A percentile compares a stretch with the other conserved stretches of the same genome.
Evolutionary conservation across 495 filamentous ascomycete genomes (phyloP).

Genomic region (Neurospora hispaniola): DNA sequence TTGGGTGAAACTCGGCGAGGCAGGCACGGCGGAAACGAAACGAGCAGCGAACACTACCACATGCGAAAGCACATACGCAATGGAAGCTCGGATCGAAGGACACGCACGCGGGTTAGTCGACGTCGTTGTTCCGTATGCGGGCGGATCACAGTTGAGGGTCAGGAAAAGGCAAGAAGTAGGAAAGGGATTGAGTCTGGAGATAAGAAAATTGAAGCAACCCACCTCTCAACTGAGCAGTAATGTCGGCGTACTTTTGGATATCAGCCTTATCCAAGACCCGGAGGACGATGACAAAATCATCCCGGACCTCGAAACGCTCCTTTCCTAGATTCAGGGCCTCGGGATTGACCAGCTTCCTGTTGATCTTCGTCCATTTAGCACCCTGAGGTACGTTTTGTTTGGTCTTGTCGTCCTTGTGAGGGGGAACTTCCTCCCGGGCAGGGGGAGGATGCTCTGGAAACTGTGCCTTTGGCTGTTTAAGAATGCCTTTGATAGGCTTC

Average conservation of each 20-base stretch:
- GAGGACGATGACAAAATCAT: conserved; percentile 78
- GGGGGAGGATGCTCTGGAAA: conserved; percentile 73
- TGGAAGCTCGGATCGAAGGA: background rate
- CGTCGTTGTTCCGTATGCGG: background rate
- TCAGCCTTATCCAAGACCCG: conserved; percentile 71
- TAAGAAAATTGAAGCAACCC: conserved; percentile 13
- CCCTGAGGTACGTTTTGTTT: conserved; percentile 59
- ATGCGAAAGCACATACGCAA: conserved; percentile 3
- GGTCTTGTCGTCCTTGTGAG: conserved; percentile 73
- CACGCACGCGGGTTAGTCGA: conserved; percentile 1
- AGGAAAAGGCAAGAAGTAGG: background rate
- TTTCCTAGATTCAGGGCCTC: conserved; percentile 64
- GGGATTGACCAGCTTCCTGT: conserved; percentile 71
- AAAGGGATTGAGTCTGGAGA: background rate
- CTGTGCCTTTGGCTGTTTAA: conserved; percentile 59
- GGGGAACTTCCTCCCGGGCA: conserved; percentile 80
- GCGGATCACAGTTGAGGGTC: background rate
- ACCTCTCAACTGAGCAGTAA: conserved; percentile 71
- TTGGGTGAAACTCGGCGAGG: background rate
- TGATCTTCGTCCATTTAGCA: conserved; percentile 85
- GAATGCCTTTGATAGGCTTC: conserved; percentile 34
- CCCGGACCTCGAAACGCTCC: conserved; percentile 70
- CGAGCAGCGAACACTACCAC: background rate
- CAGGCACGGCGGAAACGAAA: conserved; percentile 1
- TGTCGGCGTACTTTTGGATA: conserved; percentile 66